Evolutionary conservation across 352 stramenopile species (phyloP).

Genomic region (Peronospora destructor): DNA sequence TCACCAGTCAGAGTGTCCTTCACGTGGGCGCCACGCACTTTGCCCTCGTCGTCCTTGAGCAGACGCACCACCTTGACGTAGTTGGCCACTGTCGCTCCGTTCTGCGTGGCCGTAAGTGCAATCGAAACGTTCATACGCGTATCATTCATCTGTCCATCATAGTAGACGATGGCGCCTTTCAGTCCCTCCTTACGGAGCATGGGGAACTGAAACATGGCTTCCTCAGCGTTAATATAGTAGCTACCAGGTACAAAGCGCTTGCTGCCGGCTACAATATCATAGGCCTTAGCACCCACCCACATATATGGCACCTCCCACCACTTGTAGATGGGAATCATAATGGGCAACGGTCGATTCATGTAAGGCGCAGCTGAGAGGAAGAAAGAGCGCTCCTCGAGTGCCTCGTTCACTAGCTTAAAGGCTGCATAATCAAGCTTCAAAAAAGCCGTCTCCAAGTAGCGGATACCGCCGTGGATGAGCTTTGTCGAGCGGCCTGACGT

Average conservation of each 20-base stretch:
- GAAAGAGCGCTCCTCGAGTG: constrained; percentile 89
- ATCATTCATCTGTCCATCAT: constrained; percentile 92
- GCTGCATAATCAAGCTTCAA: constrained; percentile 86
- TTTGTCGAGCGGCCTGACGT: constrained; percentile 92
- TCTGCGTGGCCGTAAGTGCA: constrained; percentile 90
- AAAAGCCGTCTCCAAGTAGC: constrained; percentile 93
- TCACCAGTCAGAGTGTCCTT: constrained; percentile 86
- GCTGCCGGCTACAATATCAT: constrained; percentile 88
- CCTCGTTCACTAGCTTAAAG: constrained; percentile 90
- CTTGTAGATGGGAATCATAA: constrained; percentile 94
- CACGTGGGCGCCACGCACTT: constrained; percentile 83
- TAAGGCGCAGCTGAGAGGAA: constrained; percentile 91
- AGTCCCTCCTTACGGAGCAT: constrained; percentile 89
- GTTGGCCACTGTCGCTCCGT: constrained; percentile 88
- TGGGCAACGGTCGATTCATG: constrained; percentile 91
- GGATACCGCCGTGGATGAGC: constrained; percentile 93
- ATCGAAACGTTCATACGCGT: constrained; percentile 92
- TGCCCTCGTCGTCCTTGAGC: constrained; percentile 83
- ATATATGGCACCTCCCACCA: constrained; percentile 95
- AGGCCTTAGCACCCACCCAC: constrained; percentile 89
- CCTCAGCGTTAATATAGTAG: constrained; percentile 88
- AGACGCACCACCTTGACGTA: constrained; percentile 86
- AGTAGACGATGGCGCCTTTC: constrained; percentile 89
- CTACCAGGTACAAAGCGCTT: constrained; percentile 85
- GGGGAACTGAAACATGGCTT: constrained; percentile 91